Conservation (phyloP, 73 alveolate species). For the Stentor coeruleus region DNA sequence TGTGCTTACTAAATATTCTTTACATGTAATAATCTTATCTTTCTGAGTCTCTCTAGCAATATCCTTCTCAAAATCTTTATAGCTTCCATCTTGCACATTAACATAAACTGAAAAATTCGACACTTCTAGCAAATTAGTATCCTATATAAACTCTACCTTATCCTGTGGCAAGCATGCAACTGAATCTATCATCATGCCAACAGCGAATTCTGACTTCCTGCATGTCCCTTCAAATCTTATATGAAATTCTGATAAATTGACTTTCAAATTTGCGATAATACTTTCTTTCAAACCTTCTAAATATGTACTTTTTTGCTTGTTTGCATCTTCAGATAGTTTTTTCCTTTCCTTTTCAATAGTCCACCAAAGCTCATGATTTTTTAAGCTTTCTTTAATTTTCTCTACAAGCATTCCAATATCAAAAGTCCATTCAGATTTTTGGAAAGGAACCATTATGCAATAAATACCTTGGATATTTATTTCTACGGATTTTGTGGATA, state of each 20-base stretch:
- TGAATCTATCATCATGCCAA: background rate
- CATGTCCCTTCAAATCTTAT: background rate
- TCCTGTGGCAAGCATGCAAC: background rate
- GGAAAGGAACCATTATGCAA: slow-evolving; percentile 54
- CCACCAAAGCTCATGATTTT: background rate
- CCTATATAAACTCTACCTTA: background rate
- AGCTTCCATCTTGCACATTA: background rate
- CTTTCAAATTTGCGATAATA: background rate
- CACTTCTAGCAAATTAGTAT: background rate
- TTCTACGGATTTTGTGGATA: slow-evolving; percentile 89
- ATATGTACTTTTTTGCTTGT: background rate
- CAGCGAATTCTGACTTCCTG: background rate
- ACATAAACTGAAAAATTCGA: no score
- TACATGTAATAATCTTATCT: background rate
- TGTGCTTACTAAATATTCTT: background rate
- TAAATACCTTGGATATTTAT: slow-evolving; percentile 74
- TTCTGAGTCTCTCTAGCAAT: background rate
- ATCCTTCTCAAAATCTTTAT: background rate
- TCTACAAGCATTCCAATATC: background rate
- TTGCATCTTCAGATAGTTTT: background rate
- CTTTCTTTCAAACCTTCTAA: background rate
- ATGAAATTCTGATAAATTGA: background rate
- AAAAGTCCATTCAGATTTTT: background rate
- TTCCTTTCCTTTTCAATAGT: background rate
- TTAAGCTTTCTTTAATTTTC: background rate